Conservation (phyloP, 2,329 filamentous ascomycete genomes). For the Phaeophleospora eucalypticola region DNA sequence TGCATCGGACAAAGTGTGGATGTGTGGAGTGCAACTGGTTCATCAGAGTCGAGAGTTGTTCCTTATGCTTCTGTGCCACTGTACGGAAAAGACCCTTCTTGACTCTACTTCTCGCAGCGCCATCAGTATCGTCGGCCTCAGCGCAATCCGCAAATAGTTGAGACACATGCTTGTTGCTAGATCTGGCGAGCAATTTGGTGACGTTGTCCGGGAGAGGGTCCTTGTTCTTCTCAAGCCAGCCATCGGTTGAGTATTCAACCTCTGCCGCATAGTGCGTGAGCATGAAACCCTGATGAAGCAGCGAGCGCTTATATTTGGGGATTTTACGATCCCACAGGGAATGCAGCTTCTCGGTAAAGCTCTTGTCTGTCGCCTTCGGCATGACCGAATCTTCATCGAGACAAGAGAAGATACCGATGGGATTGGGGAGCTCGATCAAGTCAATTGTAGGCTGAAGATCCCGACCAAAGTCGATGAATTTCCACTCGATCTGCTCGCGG, state of each 20-base stretch:
- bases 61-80: conserved; percentile 93
- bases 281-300: conserved; percentile 86
- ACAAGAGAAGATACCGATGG: conserved; percentile 98
- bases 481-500: conserved; percentile 96
- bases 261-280: conserved; percentile 97
- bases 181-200: conserved; percentile 78
- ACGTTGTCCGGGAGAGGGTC: conserved; percentile 97
- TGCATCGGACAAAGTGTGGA: conserved; percentile 96
- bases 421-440: conserved; percentile 90
- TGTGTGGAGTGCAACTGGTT: conserved; percentile 89
- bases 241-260: conserved; percentile 91
- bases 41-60: conserved; percentile 97
- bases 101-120: conserved; percentile 69
- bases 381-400: conserved; percentile 97
- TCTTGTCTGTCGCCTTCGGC: conserved; percentile 96
- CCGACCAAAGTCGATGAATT: conserved; percentile 97
- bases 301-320: conserved; percentile 82
- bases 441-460: conserved; percentile 97
- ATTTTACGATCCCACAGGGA: conserved; percentile 95
- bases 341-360: conserved; percentile 97
- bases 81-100: conserved; percentile 98
- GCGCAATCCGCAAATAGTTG: conserved; percentile 83
- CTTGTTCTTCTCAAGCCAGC: conserved; percentile 99
- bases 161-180: conserved; percentile 77
- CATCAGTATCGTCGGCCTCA: conserved; percentile 69